Conservation (phyloP, 2,329 filamentous ascomycete species). For the Talaromyces sp. region DNA sequence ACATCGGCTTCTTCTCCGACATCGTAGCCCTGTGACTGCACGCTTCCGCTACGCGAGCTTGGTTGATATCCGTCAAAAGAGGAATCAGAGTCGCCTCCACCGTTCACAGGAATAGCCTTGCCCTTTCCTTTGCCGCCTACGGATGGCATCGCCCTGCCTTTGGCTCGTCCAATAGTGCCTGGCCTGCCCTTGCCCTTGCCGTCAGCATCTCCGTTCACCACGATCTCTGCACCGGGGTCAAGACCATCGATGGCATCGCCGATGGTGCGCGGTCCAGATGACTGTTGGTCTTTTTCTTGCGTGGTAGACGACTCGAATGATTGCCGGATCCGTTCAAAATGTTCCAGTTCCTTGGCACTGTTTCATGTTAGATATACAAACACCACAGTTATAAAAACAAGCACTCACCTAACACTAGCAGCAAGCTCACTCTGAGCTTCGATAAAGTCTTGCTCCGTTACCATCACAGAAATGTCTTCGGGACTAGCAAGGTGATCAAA, state of each 20-base stretch:
- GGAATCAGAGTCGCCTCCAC: constrained; percentile 27
- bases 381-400: neutral
- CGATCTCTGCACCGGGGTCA: constrained; percentile 19
- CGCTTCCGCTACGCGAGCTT: constrained; percentile 8
- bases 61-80: constrained; percentile 16
- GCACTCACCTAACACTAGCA: constrained; percentile 67
- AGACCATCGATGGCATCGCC: constrained; percentile 33
- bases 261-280: constrained; percentile 26
- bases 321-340: constrained; percentile 79
- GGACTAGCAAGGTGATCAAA: constrained; percentile 86
- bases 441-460: constrained; percentile 82
- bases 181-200: constrained; percentile 25
- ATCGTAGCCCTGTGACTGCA: constrained; percentile 15
- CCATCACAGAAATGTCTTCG: constrained; percentile 79
- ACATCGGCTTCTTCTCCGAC: constrained; percentile 21
- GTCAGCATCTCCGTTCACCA: constrained; percentile 13
- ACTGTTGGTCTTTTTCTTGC: constrained; percentile 32
- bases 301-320: constrained; percentile 65
- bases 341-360: constrained; percentile 81
- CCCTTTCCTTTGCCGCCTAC: constrained; percentile 32
- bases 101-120: constrained; percentile 24
- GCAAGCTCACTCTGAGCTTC: constrained; percentile 78
- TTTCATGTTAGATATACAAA: constrained; percentile 18
- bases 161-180: constrained; percentile 21
- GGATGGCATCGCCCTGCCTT: constrained; percentile 15